These are phyloP conservation scores for Lasiodiplodia hormozganensis DNA, from an alignment of 2,329 filamentous ascomycete species.

Conservation along the genomic window DNA sequence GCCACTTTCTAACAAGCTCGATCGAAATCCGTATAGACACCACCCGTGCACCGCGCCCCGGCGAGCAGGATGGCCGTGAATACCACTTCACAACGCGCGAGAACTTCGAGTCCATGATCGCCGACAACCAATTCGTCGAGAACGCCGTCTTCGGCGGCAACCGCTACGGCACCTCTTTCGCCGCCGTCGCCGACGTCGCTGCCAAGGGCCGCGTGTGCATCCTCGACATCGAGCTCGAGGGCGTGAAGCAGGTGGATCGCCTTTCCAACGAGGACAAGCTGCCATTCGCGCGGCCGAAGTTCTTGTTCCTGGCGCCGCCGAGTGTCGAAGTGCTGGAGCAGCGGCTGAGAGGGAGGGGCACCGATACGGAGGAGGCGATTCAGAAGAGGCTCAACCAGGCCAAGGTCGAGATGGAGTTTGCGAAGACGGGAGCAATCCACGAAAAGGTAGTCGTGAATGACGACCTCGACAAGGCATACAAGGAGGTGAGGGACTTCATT, in stretches of 20 bases:
- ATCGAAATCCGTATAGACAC: conserved; percentile 64
- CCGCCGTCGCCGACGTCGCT: conserved; percentile 77
- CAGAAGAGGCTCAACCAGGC: conserved; percentile 56
- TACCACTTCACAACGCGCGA: conserved; percentile 79
- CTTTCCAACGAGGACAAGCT: conserved; percentile 63
- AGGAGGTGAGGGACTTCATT: conserved; percentile 59
- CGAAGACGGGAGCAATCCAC: conserved; percentile 52
- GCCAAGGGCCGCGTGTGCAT: conserved; percentile 77
- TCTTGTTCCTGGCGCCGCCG: conserved; percentile 85
- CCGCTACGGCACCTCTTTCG: conserved; percentile 83
- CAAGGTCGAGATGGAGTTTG: conserved; percentile 52
- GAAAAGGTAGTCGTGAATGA: conserved; percentile 61
- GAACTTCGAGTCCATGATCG: conserved; percentile 72
- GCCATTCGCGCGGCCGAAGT: conserved; percentile 72
- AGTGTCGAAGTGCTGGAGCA: conserved; percentile 75
- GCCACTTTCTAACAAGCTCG: not conserved
- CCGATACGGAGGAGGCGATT: conserved; percentile 57
- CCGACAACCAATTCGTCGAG: conserved; percentile 80
- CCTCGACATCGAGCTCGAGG: conserved; percentile 97
- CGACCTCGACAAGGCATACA: conserved; percentile 58
- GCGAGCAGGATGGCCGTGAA: conserved; percentile 77
- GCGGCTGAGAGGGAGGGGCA: conserved; percentile 52
- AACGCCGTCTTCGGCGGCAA: conserved; percentile 86
- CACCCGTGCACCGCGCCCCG: conserved; percentile 76
- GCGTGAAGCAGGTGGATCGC: conserved; percentile 82